Conservation (phyloP, 257 asterid genomes). For the Penstemon newberryi region DNA sequence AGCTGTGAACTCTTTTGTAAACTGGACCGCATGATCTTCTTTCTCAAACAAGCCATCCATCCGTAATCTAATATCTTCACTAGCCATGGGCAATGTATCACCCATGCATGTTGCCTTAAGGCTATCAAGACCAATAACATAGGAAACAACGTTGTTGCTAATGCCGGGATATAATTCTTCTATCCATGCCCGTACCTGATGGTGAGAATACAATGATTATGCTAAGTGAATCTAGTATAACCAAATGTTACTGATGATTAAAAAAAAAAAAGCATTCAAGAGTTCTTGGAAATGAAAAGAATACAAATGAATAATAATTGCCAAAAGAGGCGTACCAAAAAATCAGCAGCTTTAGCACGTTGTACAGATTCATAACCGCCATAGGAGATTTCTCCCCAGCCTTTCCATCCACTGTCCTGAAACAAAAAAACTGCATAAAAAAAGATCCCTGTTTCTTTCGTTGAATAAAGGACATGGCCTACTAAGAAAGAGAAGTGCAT, state of each 20-base stretch:
- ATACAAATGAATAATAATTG: conserved; percentile 15
- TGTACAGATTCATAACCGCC: conserved; percentile 73
- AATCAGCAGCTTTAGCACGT: conserved; percentile 93
- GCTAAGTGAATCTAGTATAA: conserved; percentile 15
- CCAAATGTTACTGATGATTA: conserved; percentile 19
- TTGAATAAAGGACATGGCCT: conserved; percentile 1
- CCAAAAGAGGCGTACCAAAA: conserved; percentile 53
- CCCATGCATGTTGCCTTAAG: conserved; percentile 48
- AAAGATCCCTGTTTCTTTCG: background rate
- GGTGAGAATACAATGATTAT: conserved; percentile 23
- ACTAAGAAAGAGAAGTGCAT: conserved; percentile 16
- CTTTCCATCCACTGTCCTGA: conserved; percentile 94
- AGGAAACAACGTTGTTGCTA: conserved; percentile 52
- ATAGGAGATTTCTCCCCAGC: conserved; percentile 98
- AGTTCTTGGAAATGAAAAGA: conserved; percentile 15
- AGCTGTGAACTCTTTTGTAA: conserved; percentile 79
- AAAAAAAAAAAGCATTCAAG: conserved; percentile 4
- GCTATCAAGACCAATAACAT: conserved; percentile 89
- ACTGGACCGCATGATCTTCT: conserved; percentile 78
- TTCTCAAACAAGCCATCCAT: conserved; percentile 91
- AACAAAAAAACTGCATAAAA: conserved; percentile 25
- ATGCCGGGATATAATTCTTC: conserved; percentile 73
- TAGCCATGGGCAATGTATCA: conserved; percentile 29
- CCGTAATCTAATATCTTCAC: conserved; percentile 73
- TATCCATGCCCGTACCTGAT: conserved; percentile 93